Base-by-base conservation (phyloP, 768 basidiomycete species). In the Rhodotorula taiwanensis region DNA sequence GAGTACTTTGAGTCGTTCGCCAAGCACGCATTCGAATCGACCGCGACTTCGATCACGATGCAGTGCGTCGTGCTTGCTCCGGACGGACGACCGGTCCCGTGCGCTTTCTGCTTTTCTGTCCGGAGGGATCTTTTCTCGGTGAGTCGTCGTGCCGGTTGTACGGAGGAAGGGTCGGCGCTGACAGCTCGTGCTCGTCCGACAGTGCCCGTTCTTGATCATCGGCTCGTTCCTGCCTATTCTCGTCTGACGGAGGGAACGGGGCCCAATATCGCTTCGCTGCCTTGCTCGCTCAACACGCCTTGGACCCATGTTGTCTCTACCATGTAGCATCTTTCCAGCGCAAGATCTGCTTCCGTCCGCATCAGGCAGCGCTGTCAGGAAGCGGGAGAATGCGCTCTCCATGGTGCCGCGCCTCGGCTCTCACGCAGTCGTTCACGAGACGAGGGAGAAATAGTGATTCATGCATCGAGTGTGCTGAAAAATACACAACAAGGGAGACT, bases 1-100 rank as follows among this genome's bases (percentile, higher is more conserved):
- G 88, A 91, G 75, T 92, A 91, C 75, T 92, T 88, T 86, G 95
- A 98, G 77, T 90, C 88, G 76, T 98, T 98, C 75, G 89, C 90
- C 31, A 84, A 86, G 53, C 91, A 97, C 76, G 94, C 95, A 11
- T 99, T 99, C 72, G 94, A 99, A 76, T 95, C 92, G 77, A 90
- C 92, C 55, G 89, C 91, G 42, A 62, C 69, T 77, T 89, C 89
- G 3, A 89, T 98, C 56, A 93, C 91, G 76, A 88, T 89, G 62
- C 88, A 92, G 71, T 92, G 90, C 65, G 88, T 91, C 34, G 76
- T 95, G 48, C 81, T 93, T 67, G 91, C 92, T 74, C 87, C 88
- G 10, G 82, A 82, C 31, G 88, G 89, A 21, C 82, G 84, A 5
- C 88, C 89, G 3, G 83, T 97, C 31, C 88, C 89, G 48, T 86